Evolutionary conservation across 495 filamentous ascomycete genomes (phyloP), one percentile per base, ranked within the genome.

Genomic region (Thermothielavioides terrestris): DNA sequence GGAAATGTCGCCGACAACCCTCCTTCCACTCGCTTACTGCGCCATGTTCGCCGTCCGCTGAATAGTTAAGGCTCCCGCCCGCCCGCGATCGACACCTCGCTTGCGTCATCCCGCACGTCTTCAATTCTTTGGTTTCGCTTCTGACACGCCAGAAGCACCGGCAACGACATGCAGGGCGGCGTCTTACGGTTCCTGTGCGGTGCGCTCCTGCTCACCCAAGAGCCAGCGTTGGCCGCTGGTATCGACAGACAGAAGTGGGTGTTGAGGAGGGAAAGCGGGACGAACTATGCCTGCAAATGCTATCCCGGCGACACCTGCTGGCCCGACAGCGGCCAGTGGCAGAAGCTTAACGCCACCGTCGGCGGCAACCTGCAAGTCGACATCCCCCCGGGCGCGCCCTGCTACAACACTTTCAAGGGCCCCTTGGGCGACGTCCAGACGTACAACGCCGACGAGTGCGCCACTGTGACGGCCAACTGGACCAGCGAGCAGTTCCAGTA

Each of bases 281-380:
- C 42, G 21, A 49, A 55, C 15, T 72, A 70, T 54, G 66, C 68
- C 2, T 74, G 69, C 59, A 75, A 73, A 50, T 75, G 70, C 39
- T 63, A 63, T 44, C 40, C 59, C 1, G 70, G 62, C 14, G 66
- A 73, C 37, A 38, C 49, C 4, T 75, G 71, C 59, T 75, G 71
- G 71, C 71, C 71, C 12, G 58, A 47, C 15, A n/a, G 32, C 1
- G 22, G 12, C 14, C 44, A 64, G 10, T 75, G 69, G 68, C 28
- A 54, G 6, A 25, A 23, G 18, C 43, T 75, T 27, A 73, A 75
- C 55, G 40, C 45, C 17, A 69, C 65, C 1, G 63, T 75, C 30
- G 56, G 56, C 34, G 71, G 70, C 6, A 70, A 64, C 42, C 56
- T 74, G 8, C 28, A 42, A 15, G 62, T 68, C 25, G 59, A 65